Base-by-base conservation (phyloP, 129 eudicot genomes). In the Lactuca saligna region DNA sequence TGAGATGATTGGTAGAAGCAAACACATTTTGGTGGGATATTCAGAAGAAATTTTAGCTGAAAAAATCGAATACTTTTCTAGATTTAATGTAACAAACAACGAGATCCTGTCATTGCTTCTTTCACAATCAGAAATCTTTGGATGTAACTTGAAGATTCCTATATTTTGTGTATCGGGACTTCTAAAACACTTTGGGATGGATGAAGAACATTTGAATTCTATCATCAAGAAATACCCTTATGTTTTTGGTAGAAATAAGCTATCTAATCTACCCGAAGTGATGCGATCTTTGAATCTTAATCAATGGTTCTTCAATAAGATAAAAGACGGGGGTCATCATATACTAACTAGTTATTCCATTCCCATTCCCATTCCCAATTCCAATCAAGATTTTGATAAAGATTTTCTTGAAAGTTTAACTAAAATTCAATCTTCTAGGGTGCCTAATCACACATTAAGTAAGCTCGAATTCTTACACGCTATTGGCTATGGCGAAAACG, bases 401-500 rank as follows among this genome's bases (percentile, higher is more conserved):
- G 72, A 82, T 33, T 89, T 77, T 64, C 38, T 35, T 31, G 84
- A 83, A 42, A 32, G 63, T 57, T 63, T 82, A 54, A 72, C 33
- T 60, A 79, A 15, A 50, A 70, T 90, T 41, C 76, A 62, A 53
- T 56, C 72, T 57, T 68, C 76, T 34, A 80, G 82, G 61, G 69
- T 75, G 10, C 41, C 29, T 16, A 17, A 32, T 57, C 85, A 87
- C 68, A 46, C 80, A 3, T 60, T 61, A 35, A 58, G 70, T 41
- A 90, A 84, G 58, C 67, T 90, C 66, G 67, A 82, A 8, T 90
- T 87, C 76, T 20, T 90, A 63, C 95, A 90, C 25, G 11, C 87
- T 61, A 76, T 90, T 33, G 97, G 95, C 8, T 90, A 69, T 48
- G 97, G 87, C 57, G 91, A 87, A 75, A 90, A 87, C 55, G 69